Evolutionary conservation across 139 green algal genomes (phyloP).

Genomic region (Chlamydomonas schloesseri): DNA sequence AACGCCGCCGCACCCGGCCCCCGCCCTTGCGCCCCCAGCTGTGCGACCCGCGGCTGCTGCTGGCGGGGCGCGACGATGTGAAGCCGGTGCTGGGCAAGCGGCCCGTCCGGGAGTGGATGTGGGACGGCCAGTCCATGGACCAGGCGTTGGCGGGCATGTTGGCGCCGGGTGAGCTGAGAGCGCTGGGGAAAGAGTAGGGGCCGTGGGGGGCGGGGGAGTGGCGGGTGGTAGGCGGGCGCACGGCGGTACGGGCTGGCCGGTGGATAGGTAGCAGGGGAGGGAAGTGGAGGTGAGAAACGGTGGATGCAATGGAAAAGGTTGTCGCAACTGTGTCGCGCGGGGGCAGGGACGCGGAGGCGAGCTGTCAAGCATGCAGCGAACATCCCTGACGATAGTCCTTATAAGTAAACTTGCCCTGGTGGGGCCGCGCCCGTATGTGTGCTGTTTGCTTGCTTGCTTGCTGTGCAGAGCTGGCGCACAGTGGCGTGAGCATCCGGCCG

Average conservation of each 20-base stretch:
- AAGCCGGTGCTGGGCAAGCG: not conserved
- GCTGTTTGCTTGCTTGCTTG: no score
- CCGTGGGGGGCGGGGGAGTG: not conserved
- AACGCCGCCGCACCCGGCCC: not conserved
- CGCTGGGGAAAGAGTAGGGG: not conserved
- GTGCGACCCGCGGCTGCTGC: conserved; percentile 60
- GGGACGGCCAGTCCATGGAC: conserved; percentile 37
- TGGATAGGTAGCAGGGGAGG: no score
- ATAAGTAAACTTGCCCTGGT: no score
- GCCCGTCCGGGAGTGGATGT: conserved; percentile 59
- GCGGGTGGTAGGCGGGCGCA: no score
- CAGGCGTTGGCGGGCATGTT: conserved; percentile 15
- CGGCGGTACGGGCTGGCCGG: no score
- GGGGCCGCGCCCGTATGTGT: no score
- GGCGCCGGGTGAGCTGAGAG: not conserved
- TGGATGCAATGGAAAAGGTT: no score
- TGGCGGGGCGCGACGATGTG: conserved; percentile 45
- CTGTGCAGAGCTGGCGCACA: conserved; percentile 6
- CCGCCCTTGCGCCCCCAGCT: conserved; percentile 35
- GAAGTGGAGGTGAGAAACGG: no score
- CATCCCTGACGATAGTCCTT: no score
- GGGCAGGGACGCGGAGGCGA: no score
- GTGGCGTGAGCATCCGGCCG: conserved; percentile 22
- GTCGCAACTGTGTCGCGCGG: no score
- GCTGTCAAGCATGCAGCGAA: no score